Conservation (phyloP, 495 filamentous ascomycete genomes). For the Darksidea phi region DNA sequence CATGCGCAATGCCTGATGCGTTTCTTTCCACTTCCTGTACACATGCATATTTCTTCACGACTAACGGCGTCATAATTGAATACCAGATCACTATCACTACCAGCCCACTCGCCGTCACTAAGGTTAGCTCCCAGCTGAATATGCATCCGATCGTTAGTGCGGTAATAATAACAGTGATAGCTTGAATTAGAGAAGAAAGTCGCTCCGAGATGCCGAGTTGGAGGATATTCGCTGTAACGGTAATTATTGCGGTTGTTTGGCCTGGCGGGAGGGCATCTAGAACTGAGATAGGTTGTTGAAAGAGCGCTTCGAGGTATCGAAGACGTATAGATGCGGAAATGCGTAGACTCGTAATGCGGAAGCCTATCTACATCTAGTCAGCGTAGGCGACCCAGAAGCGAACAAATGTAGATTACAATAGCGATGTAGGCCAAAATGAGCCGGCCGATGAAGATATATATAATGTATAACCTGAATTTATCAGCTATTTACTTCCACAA, state of each 20-base stretch:
- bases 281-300: slow-evolving; percentile 38
- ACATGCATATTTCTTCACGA: slow-evolving; percentile 1
- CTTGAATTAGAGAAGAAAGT: slow-evolving; percentile 55
- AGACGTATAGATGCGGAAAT: slow-evolving; percentile 59
- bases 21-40: slow-evolving; percentile 4
- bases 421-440: slow-evolving; percentile 38
- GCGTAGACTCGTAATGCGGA: slow-evolving; percentile 90
- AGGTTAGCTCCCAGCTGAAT: slow-evolving; percentile 55
- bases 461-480: slow-evolving; percentile 37
- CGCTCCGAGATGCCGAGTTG: slow-evolving; percentile 68
- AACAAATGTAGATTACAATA: slow-evolving; percentile 21
- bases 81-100: slow-evolving; percentile 5
- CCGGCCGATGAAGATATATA: slow-evolving; percentile 45
- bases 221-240: slow-evolving; percentile 51
- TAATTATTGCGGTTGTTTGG: slow-evolving; percentile 25
- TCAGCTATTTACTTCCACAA: slow-evolving; percentile 16
- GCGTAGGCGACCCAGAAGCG: not conserved
- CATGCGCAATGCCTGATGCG: not conserved
- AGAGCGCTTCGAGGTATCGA: slow-evolving; percentile 42
- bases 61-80: not conserved
- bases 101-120: slow-evolving; percentile 23
- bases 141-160: slow-evolving; percentile 57
- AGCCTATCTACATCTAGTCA: slow-evolving; percentile 42
- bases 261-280: slow-evolving; percentile 16
- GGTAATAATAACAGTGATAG: slow-evolving; percentile 50